Base-by-base conservation (phyloP, 495 filamentous ascomycete genomes). In the Aspergillus bridgeri region DNA sequence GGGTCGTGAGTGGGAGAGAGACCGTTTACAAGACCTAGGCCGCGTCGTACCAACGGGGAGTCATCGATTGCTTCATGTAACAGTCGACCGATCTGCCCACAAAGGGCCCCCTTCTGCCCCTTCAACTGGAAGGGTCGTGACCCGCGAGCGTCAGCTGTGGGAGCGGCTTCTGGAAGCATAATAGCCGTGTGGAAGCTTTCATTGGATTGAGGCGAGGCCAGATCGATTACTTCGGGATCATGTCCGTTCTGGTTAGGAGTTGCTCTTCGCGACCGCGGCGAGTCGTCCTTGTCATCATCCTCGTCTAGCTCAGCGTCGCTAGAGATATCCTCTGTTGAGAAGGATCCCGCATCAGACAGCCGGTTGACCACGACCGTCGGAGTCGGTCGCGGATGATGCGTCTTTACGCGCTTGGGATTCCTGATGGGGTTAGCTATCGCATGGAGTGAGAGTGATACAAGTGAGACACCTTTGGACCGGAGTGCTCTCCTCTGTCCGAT, bases 101-200 rank as follows among this genome's bases (percentile, higher is more conserved):
- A 13, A 4, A 15, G 13, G 2, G 2, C 27, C 27, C 13, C 9
- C 33, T 38, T 38, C 7, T 38, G 33, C 5, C 33, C 33, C 33
- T 9, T 15, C 1, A 15, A 3, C 33, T 11, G 33, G 33, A 11
- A 38, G 11, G 33, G 9, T 38, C 33, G 33, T 3, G 33, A 15
- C 13, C 11, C 33, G 3, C 1, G 8, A 38, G 7, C 11, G 33
- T 11, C 3, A 4, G 33, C 3, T 38, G 33, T 15, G 9, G 33
- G 9, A 11, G 33, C 11, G 17, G 33, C 2, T 11, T 48, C 44
- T n/a, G 15, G 33, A 2, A 42, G 22, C 17, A 23, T 38, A 2
- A 33, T 19, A 18, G 58, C 58, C 0, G 58, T 51, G 23, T 56
- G 52, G 27, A 48, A 47, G 52, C 47, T 56, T 24, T 56, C 47